Evolutionary conservation across 2,329 filamentous ascomycete species (phyloP), one percentile per base, ranked within the genome.

Genomic region (Pyrenochaeta sp.): DNA sequence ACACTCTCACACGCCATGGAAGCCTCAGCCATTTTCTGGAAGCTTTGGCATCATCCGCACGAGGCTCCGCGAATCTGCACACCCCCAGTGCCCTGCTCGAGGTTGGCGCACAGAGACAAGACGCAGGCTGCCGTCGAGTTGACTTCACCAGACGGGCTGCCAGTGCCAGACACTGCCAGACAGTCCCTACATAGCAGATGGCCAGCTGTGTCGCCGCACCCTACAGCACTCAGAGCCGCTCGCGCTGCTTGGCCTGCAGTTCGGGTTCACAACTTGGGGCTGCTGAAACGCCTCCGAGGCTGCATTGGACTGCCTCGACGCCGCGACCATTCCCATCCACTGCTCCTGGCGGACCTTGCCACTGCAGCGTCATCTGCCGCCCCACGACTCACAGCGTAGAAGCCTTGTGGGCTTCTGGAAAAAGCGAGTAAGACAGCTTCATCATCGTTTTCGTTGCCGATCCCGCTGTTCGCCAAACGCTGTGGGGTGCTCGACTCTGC

Each of bases 1-100:
- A 44, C 27, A 24, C 45, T 24, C n/a, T 28, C 17, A 27, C 35
- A 36, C 46, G 26, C 29, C 17, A 30, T 44, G 41, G 50, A 55
- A 46, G 46, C 39, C 21, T 24, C 27, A 42, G 44, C 44, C 50
- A n/a, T n/a, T n/a, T 56, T 54, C 53, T 46, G 36, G 50, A 56
- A 56, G 50, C 43, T 41, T 51, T 19, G 26, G 35, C 22, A 15
- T 27, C 27, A 31, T 43, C 31, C 35, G 27, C 17, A 8, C 37
- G n/a, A 40, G 27, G 39, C 43, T 47, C 43, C 38, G 44, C 48
- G n/a, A n/a, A 39, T 23, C 17, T 19, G 18, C 19, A 11, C 24
- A 18, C 9, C n/a, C n/a, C n/a, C n/a, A n/a, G n/a, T n/a, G n/a
- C n/a, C n/a, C n/a, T n/a, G n/a, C n/a, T n/a, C n/a, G n/a, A n/a